Conservation (phyloP, 257 asterid genomes). For the Capsicum pubescens region DNA sequence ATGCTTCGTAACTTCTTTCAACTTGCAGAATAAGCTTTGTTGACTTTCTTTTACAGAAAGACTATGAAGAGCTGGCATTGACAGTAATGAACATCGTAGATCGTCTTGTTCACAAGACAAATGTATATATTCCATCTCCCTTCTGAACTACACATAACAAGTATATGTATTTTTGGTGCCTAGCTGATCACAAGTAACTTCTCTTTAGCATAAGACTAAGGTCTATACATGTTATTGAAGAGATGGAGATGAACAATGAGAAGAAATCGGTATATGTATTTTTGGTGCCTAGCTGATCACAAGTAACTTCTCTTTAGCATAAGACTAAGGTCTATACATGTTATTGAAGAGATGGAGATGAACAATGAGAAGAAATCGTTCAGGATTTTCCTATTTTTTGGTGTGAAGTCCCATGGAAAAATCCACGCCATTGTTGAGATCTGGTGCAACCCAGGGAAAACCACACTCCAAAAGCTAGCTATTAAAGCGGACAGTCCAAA, state of each 20-base stretch:
- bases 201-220: not conserved
- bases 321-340: not conserved
- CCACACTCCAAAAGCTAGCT: too few relatives aligned
- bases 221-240: not conserved
- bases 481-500: too few relatives aligned
- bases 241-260: not conserved
- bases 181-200: constrained; percentile 3
- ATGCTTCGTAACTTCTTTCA: constrained; percentile 21
- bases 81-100: constrained; percentile 76
- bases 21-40: constrained; percentile 33
- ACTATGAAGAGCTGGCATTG: constrained; percentile 90
- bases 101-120: constrained; percentile 82
- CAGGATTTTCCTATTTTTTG: not conserved
- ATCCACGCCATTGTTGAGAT: not conserved
- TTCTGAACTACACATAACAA: not conserved
- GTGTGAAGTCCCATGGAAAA: not conserved
- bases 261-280: not conserved
- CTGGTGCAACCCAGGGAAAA: too few relatives aligned
- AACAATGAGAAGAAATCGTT: not conserved
- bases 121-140: constrained; percentile 47
- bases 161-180: not conserved
- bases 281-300: not conserved
- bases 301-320: constrained; percentile 9
- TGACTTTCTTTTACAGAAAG: constrained; percentile 62
- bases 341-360: not conserved